A percentile compares a stretch with the other conserved stretches of the same genome.
These are phyloP conservation scores for Solanum etuberosum DNA, from an alignment of 257 asterid genomes.

Conservation along the genomic window DNA sequence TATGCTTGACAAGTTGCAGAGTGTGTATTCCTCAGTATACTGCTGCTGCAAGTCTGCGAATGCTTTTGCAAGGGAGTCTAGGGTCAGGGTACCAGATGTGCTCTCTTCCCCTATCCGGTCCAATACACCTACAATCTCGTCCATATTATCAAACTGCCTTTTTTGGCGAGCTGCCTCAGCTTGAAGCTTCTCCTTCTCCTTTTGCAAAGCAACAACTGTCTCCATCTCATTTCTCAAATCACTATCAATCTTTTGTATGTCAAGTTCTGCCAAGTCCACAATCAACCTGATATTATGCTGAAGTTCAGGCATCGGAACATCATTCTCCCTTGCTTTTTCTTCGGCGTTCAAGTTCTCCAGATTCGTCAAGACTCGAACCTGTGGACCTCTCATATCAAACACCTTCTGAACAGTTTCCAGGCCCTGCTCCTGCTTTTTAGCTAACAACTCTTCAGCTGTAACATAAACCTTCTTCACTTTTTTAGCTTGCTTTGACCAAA, in stretches of 20 bases:
- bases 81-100: constrained; percentile 46
- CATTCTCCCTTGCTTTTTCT: constrained; percentile 59
- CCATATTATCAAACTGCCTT: constrained; percentile 62
- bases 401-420: constrained; percentile 73
- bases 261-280: constrained; percentile 64
- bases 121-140: constrained; percentile 33
- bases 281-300: constrained; percentile 74
- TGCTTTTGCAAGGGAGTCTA: constrained; percentile 60
- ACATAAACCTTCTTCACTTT: constrained; percentile 45
- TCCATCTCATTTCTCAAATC: constrained; percentile 88
- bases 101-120: constrained; percentile 52
- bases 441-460: constrained; percentile 72
- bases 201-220: constrained; percentile 67
- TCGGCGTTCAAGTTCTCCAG: constrained; percentile 83
- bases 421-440: constrained; percentile 67
- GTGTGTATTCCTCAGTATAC: constrained; percentile 50
- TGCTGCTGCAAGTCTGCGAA: constrained; percentile 51
- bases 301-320: constrained; percentile 89
- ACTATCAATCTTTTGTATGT: constrained; percentile 65
- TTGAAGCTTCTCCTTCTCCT: constrained; percentile 71
- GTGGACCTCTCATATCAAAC: constrained; percentile 96
- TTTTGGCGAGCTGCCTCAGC: constrained; percentile 46
- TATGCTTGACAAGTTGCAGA: constrained; percentile 68
- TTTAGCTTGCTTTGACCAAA: constrained; percentile 63
- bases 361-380: constrained; percentile 79